Percentiles rank a stretch among this genome's conserved stretches.
phyloP scores from a whole-genome alignment of 1,284 basidiomycete genomes.

The Boletus semigastroideus region DNA sequence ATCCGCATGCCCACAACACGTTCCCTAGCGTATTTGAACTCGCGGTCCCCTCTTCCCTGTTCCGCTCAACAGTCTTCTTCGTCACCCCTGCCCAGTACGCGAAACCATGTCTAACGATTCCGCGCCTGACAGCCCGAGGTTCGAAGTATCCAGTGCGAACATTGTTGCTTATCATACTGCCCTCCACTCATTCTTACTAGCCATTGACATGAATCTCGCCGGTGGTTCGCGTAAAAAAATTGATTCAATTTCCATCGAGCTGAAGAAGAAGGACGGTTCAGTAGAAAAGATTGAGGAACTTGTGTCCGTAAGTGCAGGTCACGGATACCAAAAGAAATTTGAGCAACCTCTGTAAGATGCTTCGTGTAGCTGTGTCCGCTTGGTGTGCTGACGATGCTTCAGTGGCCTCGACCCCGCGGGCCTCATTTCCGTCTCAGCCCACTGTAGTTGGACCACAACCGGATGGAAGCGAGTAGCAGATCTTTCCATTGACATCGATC shows the following conservation, averaged over 20 bases:
- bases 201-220: conserved; percentile 8
- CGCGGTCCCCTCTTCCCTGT: not conserved
- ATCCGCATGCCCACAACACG: no score
- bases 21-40: no score
- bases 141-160: conserved; percentile 8
- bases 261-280: not conserved
- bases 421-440: conserved; percentile 4
- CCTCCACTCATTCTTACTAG: not conserved
- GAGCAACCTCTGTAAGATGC: conserved; percentile 3
- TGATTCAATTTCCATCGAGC: not conserved
- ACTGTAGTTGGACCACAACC: not conserved
- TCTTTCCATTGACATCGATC: conserved; percentile 4
- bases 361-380: not conserved
- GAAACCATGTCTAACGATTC: conserved; percentile 5
- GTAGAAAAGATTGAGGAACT: not conserved
- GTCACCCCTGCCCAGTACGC: not conserved
- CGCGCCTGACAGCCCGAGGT: not conserved
- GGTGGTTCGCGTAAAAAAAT: conserved; percentile 4
- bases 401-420: conserved; percentile 6
- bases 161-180: not conserved
- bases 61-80: not conserved
- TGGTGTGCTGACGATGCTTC: conserved; percentile 1
- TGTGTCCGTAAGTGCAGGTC: not conserved
- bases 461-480: not conserved
- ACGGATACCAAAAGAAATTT: conserved; percentile 1